Base-by-base conservation (phyloP, 768 basidiomycete species). In the Lactifluus pinguis region DNA sequence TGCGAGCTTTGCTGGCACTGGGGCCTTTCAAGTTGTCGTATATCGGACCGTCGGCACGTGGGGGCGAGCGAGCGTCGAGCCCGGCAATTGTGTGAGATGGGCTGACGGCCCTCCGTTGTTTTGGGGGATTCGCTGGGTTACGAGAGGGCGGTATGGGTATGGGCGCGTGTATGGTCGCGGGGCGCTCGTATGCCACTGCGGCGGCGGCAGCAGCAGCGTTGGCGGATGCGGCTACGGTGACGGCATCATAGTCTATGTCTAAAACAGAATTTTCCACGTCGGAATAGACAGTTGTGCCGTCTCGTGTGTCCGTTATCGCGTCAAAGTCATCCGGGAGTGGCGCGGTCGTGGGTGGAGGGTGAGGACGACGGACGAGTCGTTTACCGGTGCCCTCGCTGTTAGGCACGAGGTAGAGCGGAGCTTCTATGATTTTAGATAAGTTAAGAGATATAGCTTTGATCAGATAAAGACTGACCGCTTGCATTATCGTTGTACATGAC, bases 261-360 rank as follows among this genome's bases (percentile, higher is more conserved):
- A 64, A 56, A 38, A 52, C 64, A 1, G 65, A 65, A 19, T 66
- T 50, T 42, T 32, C 25, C 5, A 55, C n/a, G 6, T 64, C 62
- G 42, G 61, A 59, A 32, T 61, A 60, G 11, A 65, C 42, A 13
- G 63, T 66, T 50, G 65, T 58, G 48, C 53, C 39, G 21, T 59
- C 62, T 44, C 63, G 65, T 17, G 65, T 64, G 32, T 47, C 60
- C 3, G 73, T 74, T 53, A 68, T 64, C 32, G 72, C 76, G 63
- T 78, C 76, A 53, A 77, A 77, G 58, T 77, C 72, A 52, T 77
- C 76, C 41, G 73, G 70, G 36, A 75, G 70, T 13, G 76, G 74
- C 21, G 72, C 63, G n/a, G 74, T 75, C 30, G 75, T 74, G 6
- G 72, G 72, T 0, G 77, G 74, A 15, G 76, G 70, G 38, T 70